These are phyloP conservation scores for Sporobolomyces pararoseus DNA, from an alignment of 768 basidiomycete species.

Conservation along the genomic window DNA sequence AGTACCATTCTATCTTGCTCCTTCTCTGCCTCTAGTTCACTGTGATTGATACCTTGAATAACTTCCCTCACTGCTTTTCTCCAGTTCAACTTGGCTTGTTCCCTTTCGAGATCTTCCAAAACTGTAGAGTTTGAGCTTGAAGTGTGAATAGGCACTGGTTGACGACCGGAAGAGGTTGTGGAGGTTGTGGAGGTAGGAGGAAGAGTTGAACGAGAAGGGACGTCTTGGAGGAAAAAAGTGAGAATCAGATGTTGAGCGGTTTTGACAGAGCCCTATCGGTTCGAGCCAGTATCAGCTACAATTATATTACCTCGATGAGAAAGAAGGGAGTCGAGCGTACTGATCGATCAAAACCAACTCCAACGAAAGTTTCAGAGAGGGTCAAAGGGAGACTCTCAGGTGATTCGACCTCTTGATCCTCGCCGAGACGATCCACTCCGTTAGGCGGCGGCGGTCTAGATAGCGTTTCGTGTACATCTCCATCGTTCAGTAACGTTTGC, in stretches of 20 bases:
- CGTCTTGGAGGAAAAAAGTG: slow-evolving; percentile 77
- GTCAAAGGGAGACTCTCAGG: slow-evolving; percentile 53
- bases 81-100: slow-evolving; percentile 49
- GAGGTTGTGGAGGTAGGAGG: background rate
- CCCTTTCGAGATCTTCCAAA: slow-evolving; percentile 47
- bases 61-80: slow-evolving; percentile 27
- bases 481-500: slow-evolving; percentile 56
- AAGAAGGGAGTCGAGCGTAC: slow-evolving; percentile 46
- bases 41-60: background rate
- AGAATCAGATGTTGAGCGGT: slow-evolving; percentile 66
- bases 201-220: slow-evolving; percentile 55
- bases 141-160: slow-evolving; percentile 51
- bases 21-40: background rate
- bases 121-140: slow-evolving; percentile 47
- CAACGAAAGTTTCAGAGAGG: slow-evolving; percentile 72
- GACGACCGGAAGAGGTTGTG: background rate
- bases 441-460: slow-evolving; percentile 57
- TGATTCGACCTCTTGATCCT: background rate
- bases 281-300: background rate
- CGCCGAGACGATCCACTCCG: slow-evolving; percentile 46
- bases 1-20: background rate
- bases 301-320: background rate
- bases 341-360: slow-evolving; percentile 60
- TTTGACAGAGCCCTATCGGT: slow-evolving; percentile 52
- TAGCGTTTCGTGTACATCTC: slow-evolving; percentile 60